Evolutionary conservation across 2,329 filamentous ascomycete species (phyloP).

Genomic region (Nothophoma quercina): DNA sequence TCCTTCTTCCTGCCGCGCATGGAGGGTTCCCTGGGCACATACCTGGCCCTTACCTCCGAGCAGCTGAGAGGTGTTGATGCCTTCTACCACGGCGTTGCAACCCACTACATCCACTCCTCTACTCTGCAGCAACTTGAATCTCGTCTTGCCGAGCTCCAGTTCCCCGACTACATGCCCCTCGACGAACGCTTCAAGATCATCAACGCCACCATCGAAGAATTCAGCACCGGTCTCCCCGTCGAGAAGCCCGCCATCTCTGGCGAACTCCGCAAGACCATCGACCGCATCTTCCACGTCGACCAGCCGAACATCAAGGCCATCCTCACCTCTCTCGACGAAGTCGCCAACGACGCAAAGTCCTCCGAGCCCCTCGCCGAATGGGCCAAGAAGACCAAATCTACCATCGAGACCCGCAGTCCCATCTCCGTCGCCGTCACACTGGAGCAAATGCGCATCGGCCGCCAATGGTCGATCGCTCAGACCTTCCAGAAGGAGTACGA

Average conservation of each 20-base stretch:
- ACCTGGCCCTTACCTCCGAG: slow-evolving; percentile 90
- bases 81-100: slow-evolving; percentile 90
- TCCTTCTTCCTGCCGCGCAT: slow-evolving; percentile 95
- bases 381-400: slow-evolving; percentile 79
- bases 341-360: slow-evolving; percentile 44
- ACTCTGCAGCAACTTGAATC: slow-evolving; percentile 81
- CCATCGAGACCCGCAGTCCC: slow-evolving; percentile 80
- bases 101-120: slow-evolving; percentile 94
- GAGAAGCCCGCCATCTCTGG: slow-evolving; percentile 63
- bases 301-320: slow-evolving; percentile 74
- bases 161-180: slow-evolving; percentile 76
- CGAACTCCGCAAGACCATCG: slow-evolving; percentile 78
- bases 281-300: slow-evolving; percentile 64
- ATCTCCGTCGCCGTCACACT: slow-evolving; percentile 86
- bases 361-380: slow-evolving; percentile 67
- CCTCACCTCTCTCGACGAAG: slow-evolving; percentile 67
- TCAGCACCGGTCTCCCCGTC: slow-evolving; percentile 81
- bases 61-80: slow-evolving; percentile 81
- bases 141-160: slow-evolving; percentile 86
- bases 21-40: slow-evolving; percentile 86
- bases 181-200: slow-evolving; percentile 73
- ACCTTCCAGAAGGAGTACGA: slow-evolving; percentile 86
- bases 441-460: slow-evolving; percentile 79
- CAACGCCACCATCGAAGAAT: slow-evolving; percentile 91
- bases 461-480: slow-evolving; percentile 79